Evolutionary conservation across 306 rosid genomes (phyloP), one percentile per base, ranked within the genome.

Genomic region (Quercus cerris): DNA sequence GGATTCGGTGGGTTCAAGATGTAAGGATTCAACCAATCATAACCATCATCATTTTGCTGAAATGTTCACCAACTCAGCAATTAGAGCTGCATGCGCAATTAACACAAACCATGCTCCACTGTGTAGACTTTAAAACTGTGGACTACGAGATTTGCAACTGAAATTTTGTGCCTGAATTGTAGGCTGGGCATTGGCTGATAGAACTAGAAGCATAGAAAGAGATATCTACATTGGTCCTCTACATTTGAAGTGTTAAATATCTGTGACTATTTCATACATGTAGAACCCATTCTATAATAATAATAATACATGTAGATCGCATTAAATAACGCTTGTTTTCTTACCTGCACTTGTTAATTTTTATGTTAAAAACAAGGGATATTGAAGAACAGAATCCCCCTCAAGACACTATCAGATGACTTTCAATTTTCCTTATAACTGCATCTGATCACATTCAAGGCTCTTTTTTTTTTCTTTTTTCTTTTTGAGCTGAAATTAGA

Each of bases 1-100:
- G 94, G 75, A 96, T 93, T 90, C 54, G 54, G 54, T 49, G 54
- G 54, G 54, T 49, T 3, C 17, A 49, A 49, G 54, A 49, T 49
- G 54, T 10, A 49, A 49, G 54, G 54, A 49, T 49, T 49, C 54
- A 49, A 49, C 54, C 54, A 64, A 27, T 80, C 55, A 74, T 72
- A 49, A 63, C 66, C 64, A n/a, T 81, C 64, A 38, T 67, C 54
- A 61, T 74, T 51, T 49, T 80, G 22, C 33, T 13, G 56, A 25
- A 79, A 82, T 74, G 23, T 73, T 66, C 41, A 69, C 56, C 66
- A 78, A 70, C 75, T 85, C 74, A 55, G 58, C 18, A 46, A 76
- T 57, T 76, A 70, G 76, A 74, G 68, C 81, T 69, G 70, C 70
- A 63, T 15, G 17, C 28, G 44, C 20, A 28, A 63, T 5, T 63